Evolutionary conservation across 2,329 filamentous ascomycete species (phyloP).

Genomic region (Pseudocercospora ulei): DNA sequence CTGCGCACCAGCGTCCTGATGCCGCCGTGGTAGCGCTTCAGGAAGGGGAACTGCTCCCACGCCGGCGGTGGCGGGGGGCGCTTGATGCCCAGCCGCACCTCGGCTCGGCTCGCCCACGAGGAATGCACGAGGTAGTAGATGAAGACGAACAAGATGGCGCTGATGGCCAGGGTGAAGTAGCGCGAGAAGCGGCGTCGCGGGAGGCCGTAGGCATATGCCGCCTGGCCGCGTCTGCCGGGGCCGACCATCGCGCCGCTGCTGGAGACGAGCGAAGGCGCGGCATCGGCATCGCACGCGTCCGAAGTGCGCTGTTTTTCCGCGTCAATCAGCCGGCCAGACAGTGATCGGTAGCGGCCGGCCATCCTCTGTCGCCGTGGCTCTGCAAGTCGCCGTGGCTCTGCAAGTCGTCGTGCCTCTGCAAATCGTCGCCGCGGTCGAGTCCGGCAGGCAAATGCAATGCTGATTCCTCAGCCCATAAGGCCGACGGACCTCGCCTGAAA

Average conservation of each 20-base stretch:
- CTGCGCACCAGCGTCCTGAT: constrained; percentile 60
- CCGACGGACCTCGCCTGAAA: too few species aligned
- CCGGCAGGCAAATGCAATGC: too few species aligned
- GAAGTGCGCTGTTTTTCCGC: constrained; percentile 35
- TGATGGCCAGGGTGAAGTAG: constrained; percentile 65
- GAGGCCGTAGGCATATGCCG: constrained; percentile 32
- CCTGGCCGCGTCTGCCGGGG: constrained; percentile 23
- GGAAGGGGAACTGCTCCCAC: constrained; percentile 82
- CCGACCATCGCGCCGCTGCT: constrained; percentile 29
- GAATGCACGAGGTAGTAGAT: constrained; percentile 59
- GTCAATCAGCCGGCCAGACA: constrained; percentile 30
- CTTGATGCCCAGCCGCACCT: constrained; percentile 45
- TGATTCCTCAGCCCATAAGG: too few species aligned
- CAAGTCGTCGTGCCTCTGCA: too few species aligned
- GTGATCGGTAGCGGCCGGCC: constrained; percentile 29
- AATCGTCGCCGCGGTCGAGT: too few species aligned
- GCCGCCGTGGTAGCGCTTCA: constrained; percentile 84
- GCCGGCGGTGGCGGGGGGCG: constrained; percentile 53
- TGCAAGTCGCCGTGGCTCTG: too few species aligned
- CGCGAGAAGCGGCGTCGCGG: constrained; percentile 56
- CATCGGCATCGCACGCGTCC: constrained; percentile 29
- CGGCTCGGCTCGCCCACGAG: constrained; percentile 39
- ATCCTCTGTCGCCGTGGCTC: constrained; percentile 6
- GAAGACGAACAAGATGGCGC: constrained; percentile 62
- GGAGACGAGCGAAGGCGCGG: constrained; percentile 31